Evolutionary conservation across 1,284 basidiomycete species (phyloP), one percentile per base, ranked within the genome.

Genomic region (Fomitopsis betulina): DNA sequence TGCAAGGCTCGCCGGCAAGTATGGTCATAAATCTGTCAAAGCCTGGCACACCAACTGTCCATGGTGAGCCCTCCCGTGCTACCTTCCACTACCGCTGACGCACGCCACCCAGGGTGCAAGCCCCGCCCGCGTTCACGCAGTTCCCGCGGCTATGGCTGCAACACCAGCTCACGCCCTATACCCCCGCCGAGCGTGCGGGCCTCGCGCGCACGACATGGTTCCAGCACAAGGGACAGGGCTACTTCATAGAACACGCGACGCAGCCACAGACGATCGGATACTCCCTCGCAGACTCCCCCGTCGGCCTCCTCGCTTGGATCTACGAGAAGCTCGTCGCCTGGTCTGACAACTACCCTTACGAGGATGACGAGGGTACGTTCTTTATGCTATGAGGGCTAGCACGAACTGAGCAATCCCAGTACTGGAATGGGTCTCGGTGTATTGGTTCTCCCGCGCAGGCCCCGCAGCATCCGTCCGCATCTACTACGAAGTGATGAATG

Each of bases 241-340:
- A 76, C 52, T 58, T 54, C 21, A 38, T 38, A 2, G 63, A 69
- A 53, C 74, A 75, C 47, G 52, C 69, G 7, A 76, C 73, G n/a
- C 62, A 68, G 58, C 76, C 73, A 2, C 74, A 76, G 59, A 78
- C 75, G 1, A 54, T 78, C 13, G 76, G 75, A 2, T 75, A 86
- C 62, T 68, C 73, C 7, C 70, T 86, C 2, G 69, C 78, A 0
- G 84, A 86, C 62, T 84, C 82, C 17, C 85, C 85, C 4, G 73
- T 77, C 13, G 82, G 79, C 0, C 67, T 86, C 17, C 72, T 86
- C 2, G 79, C 78, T 7, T 86, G 84, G 82, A 80, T 86, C 30
- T 84, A 84, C 58, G 83, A 85, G 61, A 85, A 86, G 60, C 68
- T 85, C 0, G 71, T 77, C 2, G 62, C 65, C 23, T 84, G 80